Base-by-base conservation (phyloP, 2,329 filamentous ascomycete species). In the Ceratocystis colombiana region DNA sequence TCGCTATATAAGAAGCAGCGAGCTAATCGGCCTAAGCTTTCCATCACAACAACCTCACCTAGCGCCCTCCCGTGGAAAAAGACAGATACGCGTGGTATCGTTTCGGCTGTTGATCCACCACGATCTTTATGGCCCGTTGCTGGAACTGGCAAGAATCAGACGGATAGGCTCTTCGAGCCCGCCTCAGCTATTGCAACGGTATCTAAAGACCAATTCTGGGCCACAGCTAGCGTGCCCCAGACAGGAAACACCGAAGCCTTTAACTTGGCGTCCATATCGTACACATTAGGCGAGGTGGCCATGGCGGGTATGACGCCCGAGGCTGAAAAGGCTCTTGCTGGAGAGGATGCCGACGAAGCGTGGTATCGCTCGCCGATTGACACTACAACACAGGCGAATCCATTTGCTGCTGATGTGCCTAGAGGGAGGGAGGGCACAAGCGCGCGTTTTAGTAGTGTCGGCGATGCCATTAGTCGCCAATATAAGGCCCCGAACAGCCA, bases 171-270 rank as follows among this genome's bases (percentile, higher is more conserved):
- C 33, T 8, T 53, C 66, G 37, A 45, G 61, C 61, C 61, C 12
- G 44, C 25, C 15, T 63, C 61, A 25, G 61, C 61, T 17, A 46
- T 62, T 62, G 44, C 55, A 30, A 5, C 17, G 17, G 33, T n/a
- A n/a, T 37, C 55, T n/a, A 59, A 59, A n/a, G 66, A 67, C 53
- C 61, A 44, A 17, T 68, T 68, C 61, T 68, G 66, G 66, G 37
- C 63, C 6, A 65, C 64, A 3, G 64, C 64, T 8, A 33, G n/a
- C n/a, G 61, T 68, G 48, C 66, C 66, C n/a, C 66, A 68, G 64
- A 68, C 66, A 5, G 66, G 64, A 28, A 68, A 68, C 55, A 68
- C 66, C 3, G 66, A 68, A 20, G 66, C 66, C 20, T 68, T 68
- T 12, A 66, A 68, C n/a, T 48, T 68, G 53, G 64, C 64, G 17